Base-by-base conservation (phyloP, 176 grass and related monocot species). In the Thalia dealbata region DNA sequence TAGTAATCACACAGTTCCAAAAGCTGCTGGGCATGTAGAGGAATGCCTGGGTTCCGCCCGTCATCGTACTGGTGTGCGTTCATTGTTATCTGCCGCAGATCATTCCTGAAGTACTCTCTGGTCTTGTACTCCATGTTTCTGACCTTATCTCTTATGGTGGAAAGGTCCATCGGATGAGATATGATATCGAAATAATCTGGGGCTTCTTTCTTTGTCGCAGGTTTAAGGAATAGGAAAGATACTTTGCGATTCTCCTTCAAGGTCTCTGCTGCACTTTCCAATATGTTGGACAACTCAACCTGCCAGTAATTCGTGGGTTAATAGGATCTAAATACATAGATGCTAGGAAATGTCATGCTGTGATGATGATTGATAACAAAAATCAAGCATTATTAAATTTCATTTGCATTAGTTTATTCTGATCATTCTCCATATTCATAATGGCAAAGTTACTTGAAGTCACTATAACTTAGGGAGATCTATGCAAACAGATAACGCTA, bases 201-300 rank as follows among this genome's bases (percentile, higher is more conserved):
- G 41, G 95, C 95, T 61, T 86, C 83, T 83, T 99, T 99, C 80
- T 79, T 99, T 6, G 83, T 78, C 61, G 93, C 95, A 29, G 95
- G 95, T 88, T 93, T 99, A 19, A 86, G 66, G 62, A 99, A 99
- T 42, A 99, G 79, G 58, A 78, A 81, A 23, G 95, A 90, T 60
- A 84, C 11, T 14, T 73, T 10, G 4, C 38, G 77, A 24, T 67
- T 45, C 54, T 64, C 73, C 18, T 80, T 64, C 77, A 99, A 67
- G 44, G 58, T 75, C 55, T 86, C 87, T 9, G 93, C 76, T 82
- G 93, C 88, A 63, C 74, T 88, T 64, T 81, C 95, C 79, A 99
- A 67, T 67, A 99, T 79, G 80, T 99, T 99, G 25, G 81, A 82
- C 43, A 99, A 83, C 63, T 93, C 90, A 81, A 99, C 95, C 90